A percentile compares a stretch with the other conserved stretches of the same genome.
phyloP scores from a whole-genome alignment of 2,329 filamentous ascomycete genomes.

The Colletotrichum plurivorum region DNA sequence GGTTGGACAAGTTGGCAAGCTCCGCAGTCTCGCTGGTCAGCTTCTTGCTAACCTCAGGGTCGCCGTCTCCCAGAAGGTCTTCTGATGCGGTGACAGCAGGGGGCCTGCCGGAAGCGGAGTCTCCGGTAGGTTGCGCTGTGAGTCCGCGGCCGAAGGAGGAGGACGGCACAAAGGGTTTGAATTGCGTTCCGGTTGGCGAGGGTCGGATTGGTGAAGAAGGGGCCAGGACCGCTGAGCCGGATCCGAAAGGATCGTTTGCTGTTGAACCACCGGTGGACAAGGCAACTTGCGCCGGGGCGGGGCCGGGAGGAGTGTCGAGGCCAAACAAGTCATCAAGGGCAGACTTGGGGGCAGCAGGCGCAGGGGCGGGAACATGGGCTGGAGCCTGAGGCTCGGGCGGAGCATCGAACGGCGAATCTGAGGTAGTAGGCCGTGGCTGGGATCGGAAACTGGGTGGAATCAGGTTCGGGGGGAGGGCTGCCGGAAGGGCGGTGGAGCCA shows the following conservation, averaged over 20 bases:
- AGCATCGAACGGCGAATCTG: slow-evolving; percentile 68
- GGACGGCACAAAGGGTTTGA: slow-evolving; percentile 93
- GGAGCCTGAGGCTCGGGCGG: slow-evolving; percentile 49
- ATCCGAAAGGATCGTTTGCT: slow-evolving; percentile 74
- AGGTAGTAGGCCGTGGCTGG: slow-evolving; percentile 66
- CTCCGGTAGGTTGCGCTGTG: slow-evolving; percentile 82
- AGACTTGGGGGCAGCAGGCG: slow-evolving; percentile 74
- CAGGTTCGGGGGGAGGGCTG: slow-evolving; percentile 83
- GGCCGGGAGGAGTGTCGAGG: slow-evolving; percentile 72
- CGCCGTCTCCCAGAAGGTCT: slow-evolving; percentile 91
- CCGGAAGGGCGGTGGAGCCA: slow-evolving; percentile 73
- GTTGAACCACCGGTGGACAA: slow-evolving; percentile 83
- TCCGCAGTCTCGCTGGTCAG: slow-evolving; percentile 92
- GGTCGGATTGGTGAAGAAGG: slow-evolving; percentile 69
- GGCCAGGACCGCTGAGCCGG: slow-evolving; percentile 60
- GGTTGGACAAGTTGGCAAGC: slow-evolving; percentile 95
- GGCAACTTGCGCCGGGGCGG: slow-evolving; percentile 68
- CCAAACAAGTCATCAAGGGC: slow-evolving; percentile 96
- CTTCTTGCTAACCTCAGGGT: slow-evolving; percentile 89
- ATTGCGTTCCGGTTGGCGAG: slow-evolving; percentile 66
- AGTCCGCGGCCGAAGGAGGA: slow-evolving; percentile 92
- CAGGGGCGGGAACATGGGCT: slow-evolving; percentile 46
- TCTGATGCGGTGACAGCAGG: slow-evolving; percentile 70
- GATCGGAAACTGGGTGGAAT: slow-evolving; percentile 88
- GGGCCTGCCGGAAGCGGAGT: slow-evolving; percentile 60